Evolutionary conservation across 352 stramenopile species (phyloP).

Genomic region (Phytopythium vexans): DNA sequence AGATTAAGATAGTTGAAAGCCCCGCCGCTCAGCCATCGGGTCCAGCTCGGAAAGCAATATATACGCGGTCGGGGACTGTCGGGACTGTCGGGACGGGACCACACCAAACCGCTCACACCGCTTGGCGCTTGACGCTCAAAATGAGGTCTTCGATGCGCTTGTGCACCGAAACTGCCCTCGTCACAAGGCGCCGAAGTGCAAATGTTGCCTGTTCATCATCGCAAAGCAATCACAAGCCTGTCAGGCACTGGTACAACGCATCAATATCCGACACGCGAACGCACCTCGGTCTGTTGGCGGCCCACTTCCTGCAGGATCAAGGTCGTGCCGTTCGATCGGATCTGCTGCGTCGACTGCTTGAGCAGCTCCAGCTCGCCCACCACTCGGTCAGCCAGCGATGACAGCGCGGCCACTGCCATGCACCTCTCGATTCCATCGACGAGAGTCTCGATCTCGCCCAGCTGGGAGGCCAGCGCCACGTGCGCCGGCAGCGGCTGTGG

Average conservation of each 20-base stretch:
- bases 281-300: slow-evolving; percentile 37
- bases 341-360: slow-evolving; percentile 50
- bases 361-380: slow-evolving; percentile 59
- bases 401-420: slow-evolving; percentile 33
- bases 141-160: slow-evolving; percentile 48
- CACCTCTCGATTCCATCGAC: slow-evolving; percentile 52
- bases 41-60: slow-evolving; percentile 10
- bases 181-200: slow-evolving; percentile 50
- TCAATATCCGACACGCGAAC: neutral
- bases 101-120: slow-evolving; percentile 9
- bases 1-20: slow-evolving; percentile 2
- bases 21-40: neutral
- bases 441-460: slow-evolving; percentile 59
- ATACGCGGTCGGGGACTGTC: slow-evolving; percentile 6
- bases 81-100: neutral
- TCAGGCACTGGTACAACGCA: neutral
- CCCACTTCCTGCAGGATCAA: slow-evolving; percentile 55
- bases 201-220: slow-evolving; percentile 22
- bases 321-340: slow-evolving; percentile 61
- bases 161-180: slow-evolving; percentile 43
- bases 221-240: neutral
- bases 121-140: slow-evolving; percentile 13
- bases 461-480: slow-evolving; percentile 32
- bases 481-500: slow-evolving; percentile 18
- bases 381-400: slow-evolving; percentile 33